These are phyloP conservation scores for Candida koratica DNA, from an alignment of 805 yeast species.

Conservation along the genomic window DNA sequence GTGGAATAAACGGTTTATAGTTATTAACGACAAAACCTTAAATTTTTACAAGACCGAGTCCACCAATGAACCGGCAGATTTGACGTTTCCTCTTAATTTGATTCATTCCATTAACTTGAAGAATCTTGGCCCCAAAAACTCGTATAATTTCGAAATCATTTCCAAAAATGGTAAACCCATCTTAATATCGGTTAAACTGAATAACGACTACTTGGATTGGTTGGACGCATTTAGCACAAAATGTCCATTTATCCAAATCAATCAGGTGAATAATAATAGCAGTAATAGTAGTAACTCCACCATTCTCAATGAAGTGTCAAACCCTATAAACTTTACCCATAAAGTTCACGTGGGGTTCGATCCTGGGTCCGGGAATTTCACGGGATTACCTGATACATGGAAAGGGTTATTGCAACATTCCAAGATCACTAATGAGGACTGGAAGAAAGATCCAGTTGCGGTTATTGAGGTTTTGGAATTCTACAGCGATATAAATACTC, in stretches of 20 bases:
- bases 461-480: constrained; percentile 59
- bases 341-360: constrained; percentile 87
- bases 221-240: constrained; percentile 79
- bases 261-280: constrained; percentile 10
- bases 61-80: constrained; percentile 23
- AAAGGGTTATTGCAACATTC: constrained; percentile 52
- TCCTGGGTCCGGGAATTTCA: constrained; percentile 62
- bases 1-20: constrained; percentile 88
- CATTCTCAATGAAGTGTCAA: constrained; percentile 55
- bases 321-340: constrained; percentile 93
- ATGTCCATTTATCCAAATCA: constrained; percentile 52
- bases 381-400: constrained; percentile 59
- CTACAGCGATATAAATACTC: constrained; percentile 34
- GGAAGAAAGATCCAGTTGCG: constrained; percentile 61
- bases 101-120: constrained; percentile 51
- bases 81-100: constrained; percentile 37
- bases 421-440: constrained; percentile 57
- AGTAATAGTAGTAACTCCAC: neutral
- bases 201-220: constrained; percentile 84
- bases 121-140: constrained; percentile 41
- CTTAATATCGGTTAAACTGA: constrained; percentile 69
- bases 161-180: constrained; percentile 58
- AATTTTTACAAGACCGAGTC: constrained; percentile 58
- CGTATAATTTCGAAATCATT: constrained; percentile 73
- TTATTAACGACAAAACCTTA: constrained; percentile 68